Conservation (phyloP, 306 rosid genomes). For the Rosa rugosa region DNA sequence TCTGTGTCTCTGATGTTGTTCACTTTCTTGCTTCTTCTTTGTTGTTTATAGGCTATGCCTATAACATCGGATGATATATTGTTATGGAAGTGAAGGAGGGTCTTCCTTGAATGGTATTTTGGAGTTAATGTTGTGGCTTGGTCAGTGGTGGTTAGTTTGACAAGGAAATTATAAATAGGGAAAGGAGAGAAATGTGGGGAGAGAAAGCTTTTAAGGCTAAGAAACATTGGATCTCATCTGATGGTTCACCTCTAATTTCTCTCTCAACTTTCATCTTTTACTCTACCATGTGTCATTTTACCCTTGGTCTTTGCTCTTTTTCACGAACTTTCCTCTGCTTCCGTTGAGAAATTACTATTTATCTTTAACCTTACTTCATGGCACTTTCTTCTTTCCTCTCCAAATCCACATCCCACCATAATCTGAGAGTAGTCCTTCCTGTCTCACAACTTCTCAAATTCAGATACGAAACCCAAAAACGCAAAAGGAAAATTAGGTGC, state of each 20-base stretch:
- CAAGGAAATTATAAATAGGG: constrained; percentile 18
- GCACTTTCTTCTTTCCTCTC: background rate
- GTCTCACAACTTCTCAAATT: background rate
- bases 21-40: background rate
- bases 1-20: background rate
- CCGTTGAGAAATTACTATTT: constrained; percentile 13
- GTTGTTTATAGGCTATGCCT: background rate
- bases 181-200: constrained; percentile 27
- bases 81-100: constrained; percentile 6
- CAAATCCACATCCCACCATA: background rate
- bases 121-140: constrained; percentile 15
- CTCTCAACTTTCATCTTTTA: constrained; percentile 14
- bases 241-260: constrained; percentile 17
- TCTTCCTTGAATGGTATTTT: background rate
- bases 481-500: background rate
- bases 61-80: background rate
- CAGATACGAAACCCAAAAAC: background rate
- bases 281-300: constrained; percentile 4
- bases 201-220: constrained; percentile 11
- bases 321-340: constrained; percentile 18
- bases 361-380: background rate
- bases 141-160: constrained; percentile 24
- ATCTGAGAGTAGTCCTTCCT: background rate
- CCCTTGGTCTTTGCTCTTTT: constrained; percentile 12
- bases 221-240: constrained; percentile 14